These are phyloP conservation scores for Paraphysoderma sedebokerense DNA, from an alignment of 371 early-diverging fungal genomes.

Conservation along the genomic window DNA sequence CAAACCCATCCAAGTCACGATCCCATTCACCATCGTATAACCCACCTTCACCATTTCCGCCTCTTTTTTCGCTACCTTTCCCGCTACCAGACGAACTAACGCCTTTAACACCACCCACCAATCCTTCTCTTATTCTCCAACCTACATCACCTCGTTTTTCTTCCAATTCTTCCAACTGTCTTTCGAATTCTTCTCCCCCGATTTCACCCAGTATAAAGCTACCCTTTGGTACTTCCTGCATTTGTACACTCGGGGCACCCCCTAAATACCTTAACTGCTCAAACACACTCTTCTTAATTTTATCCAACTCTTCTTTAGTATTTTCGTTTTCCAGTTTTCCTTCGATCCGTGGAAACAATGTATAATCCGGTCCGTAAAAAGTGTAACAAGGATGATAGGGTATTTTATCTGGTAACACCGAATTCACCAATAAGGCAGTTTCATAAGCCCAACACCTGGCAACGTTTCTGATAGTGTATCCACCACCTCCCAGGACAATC, in stretches of 20 bases:
- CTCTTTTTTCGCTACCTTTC: not conserved
- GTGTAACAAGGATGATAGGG: conserved; percentile 56
- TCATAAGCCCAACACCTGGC: conserved; percentile 90
- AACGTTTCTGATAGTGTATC: conserved; percentile 89
- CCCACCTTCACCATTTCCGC: not conserved
- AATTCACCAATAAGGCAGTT: conserved; percentile 64
- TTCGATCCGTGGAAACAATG: conserved; percentile 57
- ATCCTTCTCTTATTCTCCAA: not conserved
- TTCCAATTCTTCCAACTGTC: conserved; percentile 1
- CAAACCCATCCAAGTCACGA: not conserved
- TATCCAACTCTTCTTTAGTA: conserved; percentile 60
- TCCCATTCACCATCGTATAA: not conserved
- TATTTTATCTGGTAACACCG: conserved; percentile 49
- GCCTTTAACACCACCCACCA: not conserved
- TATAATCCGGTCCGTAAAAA: conserved; percentile 72
- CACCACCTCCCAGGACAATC: conserved; percentile 85
- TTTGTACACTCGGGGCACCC: conserved; percentile 92
- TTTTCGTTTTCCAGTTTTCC: conserved; percentile 81
- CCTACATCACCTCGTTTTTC: conserved; percentile 1
- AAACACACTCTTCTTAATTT: conserved; percentile 52
- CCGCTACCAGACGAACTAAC: not conserved
- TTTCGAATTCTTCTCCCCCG: too few species aligned
- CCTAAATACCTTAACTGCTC: conserved; percentile 82
- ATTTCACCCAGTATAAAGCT: too few species aligned
- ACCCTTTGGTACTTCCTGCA: conserved; percentile 57